Conservation (phyloP, 78 protist genomes). For the Dictyostelium firmibasis region DNA sequence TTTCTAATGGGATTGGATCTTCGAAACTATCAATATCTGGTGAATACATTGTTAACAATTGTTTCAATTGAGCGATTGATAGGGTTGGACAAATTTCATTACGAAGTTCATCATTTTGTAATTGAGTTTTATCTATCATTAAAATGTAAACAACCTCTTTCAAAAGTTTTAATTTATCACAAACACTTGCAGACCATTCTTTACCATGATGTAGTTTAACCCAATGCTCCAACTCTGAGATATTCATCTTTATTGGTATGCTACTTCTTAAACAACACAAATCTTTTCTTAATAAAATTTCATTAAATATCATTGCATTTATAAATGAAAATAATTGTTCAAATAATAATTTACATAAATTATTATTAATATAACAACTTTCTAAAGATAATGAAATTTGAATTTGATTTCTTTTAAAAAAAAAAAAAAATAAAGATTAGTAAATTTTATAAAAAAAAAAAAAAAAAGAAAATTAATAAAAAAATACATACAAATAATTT, state of each 20-base stretch:
- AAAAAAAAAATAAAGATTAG: background rate
- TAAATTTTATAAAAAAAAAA: background rate
- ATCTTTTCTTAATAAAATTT: constrained; percentile 56
- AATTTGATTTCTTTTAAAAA: constrained; percentile 13
- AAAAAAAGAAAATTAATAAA: background rate
- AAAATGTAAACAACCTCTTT: constrained; percentile 62
- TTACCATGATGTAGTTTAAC: constrained; percentile 44
- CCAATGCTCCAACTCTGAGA: constrained; percentile 73
- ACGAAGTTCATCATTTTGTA: constrained; percentile 7
- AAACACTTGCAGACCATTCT: constrained; percentile 3
- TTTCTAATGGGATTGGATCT: constrained; percentile 57
- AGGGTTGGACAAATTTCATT: constrained; percentile 61
- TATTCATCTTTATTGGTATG: constrained; percentile 67
- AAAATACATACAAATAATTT: constrained; percentile 31
- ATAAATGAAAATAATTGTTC: constrained; percentile 56
- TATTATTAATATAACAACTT: background rate
- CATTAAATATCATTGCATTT: constrained; percentile 63
- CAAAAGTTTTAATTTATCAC: background rate
- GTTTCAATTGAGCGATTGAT: constrained; percentile 57
- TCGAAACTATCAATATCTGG: constrained; percentile 72
- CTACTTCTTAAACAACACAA: constrained; percentile 60
- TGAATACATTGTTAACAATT: constrained; percentile 47
- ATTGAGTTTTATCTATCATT: constrained; percentile 71
- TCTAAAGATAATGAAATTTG: constrained; percentile 32
- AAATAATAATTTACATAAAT: constrained; percentile 17